Conservation (phyloP, 2,329 filamentous ascomycete genomes). For the Claviceps pazoutovae region DNA sequence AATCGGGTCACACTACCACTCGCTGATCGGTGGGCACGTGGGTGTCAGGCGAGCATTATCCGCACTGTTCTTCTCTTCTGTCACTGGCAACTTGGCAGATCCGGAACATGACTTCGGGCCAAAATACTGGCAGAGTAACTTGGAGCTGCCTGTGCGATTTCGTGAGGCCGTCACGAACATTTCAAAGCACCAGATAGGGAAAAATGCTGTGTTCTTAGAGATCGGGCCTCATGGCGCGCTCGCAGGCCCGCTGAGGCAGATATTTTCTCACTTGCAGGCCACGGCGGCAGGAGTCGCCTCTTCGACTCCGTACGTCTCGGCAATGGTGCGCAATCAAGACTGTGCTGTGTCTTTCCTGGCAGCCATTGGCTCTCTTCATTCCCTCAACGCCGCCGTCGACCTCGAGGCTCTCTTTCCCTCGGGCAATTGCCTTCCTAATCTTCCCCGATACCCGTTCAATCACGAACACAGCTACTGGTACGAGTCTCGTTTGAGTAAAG, state of each 20-base stretch:
- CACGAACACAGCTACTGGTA: conserved; percentile 5
- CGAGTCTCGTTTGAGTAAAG: conserved; percentile 5
- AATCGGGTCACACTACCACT: background rate
- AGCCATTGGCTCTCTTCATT: conserved; percentile 6
- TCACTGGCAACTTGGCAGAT: background rate
- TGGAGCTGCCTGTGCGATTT: conserved; percentile 7
- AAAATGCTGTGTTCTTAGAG: conserved; percentile 8
- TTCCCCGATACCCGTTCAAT: conserved; percentile 10
- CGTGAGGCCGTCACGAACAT: background rate
- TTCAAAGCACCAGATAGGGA: background rate
- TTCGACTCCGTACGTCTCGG: conserved; percentile 3
- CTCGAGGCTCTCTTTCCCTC: background rate
- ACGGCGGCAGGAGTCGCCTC: background rate
- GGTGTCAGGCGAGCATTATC: background rate
- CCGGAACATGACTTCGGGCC: background rate
- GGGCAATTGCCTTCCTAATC: conserved; percentile 1
- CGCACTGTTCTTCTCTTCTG: conserved; percentile 4
- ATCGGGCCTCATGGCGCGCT: conserved; percentile 12
- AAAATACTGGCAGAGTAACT: conserved; percentile 7
- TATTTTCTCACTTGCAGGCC: background rate
- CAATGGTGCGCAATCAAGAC: conserved; percentile 5
- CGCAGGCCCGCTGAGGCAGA: conserved; percentile 10
- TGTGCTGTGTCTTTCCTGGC: conserved; percentile 3
- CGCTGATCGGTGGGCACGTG: background rate
- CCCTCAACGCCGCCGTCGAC: conserved; percentile 1